Evolutionary conservation across 345 rosid genomes (phyloP).

Genomic region (Mercurialis annua): DNA sequence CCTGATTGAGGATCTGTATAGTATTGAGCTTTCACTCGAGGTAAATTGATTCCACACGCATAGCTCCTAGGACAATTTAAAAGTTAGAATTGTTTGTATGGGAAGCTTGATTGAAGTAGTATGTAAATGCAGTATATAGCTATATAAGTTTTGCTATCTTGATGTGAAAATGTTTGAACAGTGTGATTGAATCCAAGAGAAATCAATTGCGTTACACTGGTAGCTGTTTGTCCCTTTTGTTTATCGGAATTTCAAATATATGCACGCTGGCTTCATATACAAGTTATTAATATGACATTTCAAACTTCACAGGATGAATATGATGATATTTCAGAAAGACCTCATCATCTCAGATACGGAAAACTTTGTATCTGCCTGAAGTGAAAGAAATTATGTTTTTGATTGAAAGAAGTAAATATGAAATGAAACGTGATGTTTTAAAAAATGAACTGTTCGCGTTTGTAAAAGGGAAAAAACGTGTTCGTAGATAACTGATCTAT

Average conservation of each 20-base stretch:
- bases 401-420: not conserved
- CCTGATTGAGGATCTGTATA: slow-evolving; percentile 12
- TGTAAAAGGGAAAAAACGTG: not conserved
- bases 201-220: not conserved
- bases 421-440: not conserved
- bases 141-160: not conserved
- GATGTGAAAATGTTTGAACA: not conserved
- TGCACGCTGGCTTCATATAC: not conserved
- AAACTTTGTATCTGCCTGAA: too few species aligned
- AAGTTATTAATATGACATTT: not conserved
- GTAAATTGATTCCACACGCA: not conserved
- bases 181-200: not conserved
- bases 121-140: not conserved
- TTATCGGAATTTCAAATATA: not conserved
- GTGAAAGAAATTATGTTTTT: too few species aligned
- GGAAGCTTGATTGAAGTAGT: too few species aligned
- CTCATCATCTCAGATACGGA: not conserved
- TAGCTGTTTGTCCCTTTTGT: not conserved
- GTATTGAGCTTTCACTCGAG: slow-evolving; percentile 8
- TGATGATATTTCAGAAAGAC: not conserved
- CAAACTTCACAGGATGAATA: too few species aligned
- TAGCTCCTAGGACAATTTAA: not conserved
- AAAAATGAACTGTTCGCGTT: not conserved
- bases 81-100: not conserved
- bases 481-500: not conserved